Percentiles rank a stretch among this genome's conserved stretches.
phyloP scores from a whole-genome alignment of 768 basidiomycete species.

The Phylloporus sp. region DNA sequence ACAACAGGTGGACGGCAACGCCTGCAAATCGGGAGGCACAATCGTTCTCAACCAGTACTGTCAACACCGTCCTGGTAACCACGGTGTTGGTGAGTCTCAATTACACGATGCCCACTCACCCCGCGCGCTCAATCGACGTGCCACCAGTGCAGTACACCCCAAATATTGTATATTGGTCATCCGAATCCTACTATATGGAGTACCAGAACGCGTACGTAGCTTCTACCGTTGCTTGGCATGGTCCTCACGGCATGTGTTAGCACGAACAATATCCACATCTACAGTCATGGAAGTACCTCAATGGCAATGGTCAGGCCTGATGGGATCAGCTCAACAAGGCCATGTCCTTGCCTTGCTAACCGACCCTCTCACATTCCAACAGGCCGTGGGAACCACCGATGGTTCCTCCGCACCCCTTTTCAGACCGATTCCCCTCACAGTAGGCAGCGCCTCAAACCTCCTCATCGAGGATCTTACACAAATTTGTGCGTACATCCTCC shows the following conservation, averaged over 20 bases:
- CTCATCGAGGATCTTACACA: slow-evolving; percentile 36
- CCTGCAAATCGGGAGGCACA: slow-evolving; percentile 26
- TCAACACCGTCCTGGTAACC: slow-evolving; percentile 37
- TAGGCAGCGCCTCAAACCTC: slow-evolving; percentile 40
- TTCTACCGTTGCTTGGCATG: not conserved
- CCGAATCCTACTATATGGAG: slow-evolving; percentile 35
- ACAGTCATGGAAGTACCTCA: slow-evolving; percentile 43
- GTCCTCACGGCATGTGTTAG: slow-evolving; percentile 15
- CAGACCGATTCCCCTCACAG: slow-evolving; percentile 40
- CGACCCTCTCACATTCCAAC: not conserved
- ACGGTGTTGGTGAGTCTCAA: slow-evolving; percentile 30
- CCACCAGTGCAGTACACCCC: slow-evolving; percentile 34
- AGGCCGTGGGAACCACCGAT: slow-evolving; percentile 37
- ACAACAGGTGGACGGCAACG: slow-evolving; percentile 9
- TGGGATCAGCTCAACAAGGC: slow-evolving; percentile 29
- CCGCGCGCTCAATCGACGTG: not conserved
- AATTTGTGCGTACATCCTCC: slow-evolving; percentile 38
- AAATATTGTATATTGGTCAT: slow-evolving; percentile 39
- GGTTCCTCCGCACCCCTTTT: slow-evolving; percentile 41
- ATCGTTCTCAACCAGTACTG: slow-evolving; percentile 33
- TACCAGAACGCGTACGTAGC: slow-evolving; percentile 40
- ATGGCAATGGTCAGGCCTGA: slow-evolving; percentile 45
- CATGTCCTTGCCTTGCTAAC: slow-evolving; percentile 7
- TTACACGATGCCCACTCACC: slow-evolving; percentile 2
- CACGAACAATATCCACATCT: slow-evolving; percentile 33